Conservation (phyloP, 2,329 filamentous ascomycete genomes). For the Neoscytalidium dimidiatum region DNA sequence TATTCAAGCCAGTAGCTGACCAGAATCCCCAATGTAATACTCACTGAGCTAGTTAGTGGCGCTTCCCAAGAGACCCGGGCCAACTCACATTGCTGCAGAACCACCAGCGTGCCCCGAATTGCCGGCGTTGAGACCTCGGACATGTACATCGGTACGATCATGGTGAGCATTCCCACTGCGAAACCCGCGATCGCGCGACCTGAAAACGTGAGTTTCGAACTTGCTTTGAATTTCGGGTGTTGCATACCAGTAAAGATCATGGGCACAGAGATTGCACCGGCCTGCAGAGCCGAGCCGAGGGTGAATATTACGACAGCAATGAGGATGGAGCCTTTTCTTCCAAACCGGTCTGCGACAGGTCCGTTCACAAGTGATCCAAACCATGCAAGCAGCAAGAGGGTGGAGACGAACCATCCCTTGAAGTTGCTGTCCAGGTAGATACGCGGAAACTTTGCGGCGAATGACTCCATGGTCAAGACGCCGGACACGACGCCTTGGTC, state of each 20-base stretch:
- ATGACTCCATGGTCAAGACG: slow-evolving; percentile 56
- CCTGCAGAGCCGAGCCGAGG: neutral
- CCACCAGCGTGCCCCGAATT: slow-evolving; percentile 44
- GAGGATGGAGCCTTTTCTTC: neutral
- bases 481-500: slow-evolving; percentile 67
- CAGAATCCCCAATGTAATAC: slow-evolving; percentile 64
- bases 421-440: slow-evolving; percentile 1
- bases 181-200: slow-evolving; percentile 66
- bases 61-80: accelerated
- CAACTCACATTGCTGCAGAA: slow-evolving; percentile 54
- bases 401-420: slow-evolving; percentile 12
- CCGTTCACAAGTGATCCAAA: neutral
- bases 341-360: neutral
- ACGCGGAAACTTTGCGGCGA: slow-evolving; percentile 25
- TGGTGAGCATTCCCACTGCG: slow-evolving; percentile 65
- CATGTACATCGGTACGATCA: slow-evolving; percentile 49
- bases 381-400: slow-evolving; percentile 1
- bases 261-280: neutral
- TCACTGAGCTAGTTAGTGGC: neutral
- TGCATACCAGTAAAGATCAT: neutral
- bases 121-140: slow-evolving; percentile 5
- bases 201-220: slow-evolving; percentile 64
- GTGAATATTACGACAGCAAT: slow-evolving; percentile 3
- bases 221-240: slow-evolving; percentile 44
- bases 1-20: slow-evolving; percentile 52